phyloP scores from a whole-genome alignment of 805 yeast species.

The Metschnikowia baotianmanensis region DNA sequence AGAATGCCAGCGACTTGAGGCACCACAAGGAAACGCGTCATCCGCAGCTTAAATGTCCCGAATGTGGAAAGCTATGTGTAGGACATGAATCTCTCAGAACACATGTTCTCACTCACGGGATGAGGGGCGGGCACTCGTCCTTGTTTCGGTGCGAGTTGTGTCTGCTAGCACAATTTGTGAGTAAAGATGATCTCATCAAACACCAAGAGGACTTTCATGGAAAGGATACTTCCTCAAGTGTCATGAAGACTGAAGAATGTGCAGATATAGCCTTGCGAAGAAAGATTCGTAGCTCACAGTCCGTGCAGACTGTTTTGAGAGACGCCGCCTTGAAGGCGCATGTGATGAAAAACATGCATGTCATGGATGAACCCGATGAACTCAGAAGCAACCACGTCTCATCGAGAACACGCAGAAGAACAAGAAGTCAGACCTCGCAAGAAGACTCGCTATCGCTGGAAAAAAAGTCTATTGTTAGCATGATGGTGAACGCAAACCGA shows the following conservation, averaged over 20 bases:
- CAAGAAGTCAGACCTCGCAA: not conserved
- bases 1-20: conserved; percentile 72
- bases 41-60: conserved; percentile 60
- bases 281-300: too few relatives aligned
- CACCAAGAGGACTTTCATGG: conserved; percentile 55
- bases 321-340: too few relatives aligned
- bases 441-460: not conserved
- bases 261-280: too few relatives aligned
- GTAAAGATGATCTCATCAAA: conserved; percentile 51
- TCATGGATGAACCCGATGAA: conserved; percentile 12
- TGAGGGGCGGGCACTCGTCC: not conserved
- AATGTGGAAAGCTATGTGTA: conserved; percentile 71
- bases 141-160: conserved; percentile 33
- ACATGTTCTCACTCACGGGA: conserved; percentile 66
- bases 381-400: not conserved
- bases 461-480: conserved; percentile 6
- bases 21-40: conserved; percentile 70
- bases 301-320: too few relatives aligned
- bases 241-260: too few relatives aligned
- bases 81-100: conserved; percentile 67
- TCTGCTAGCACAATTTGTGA: conserved; percentile 40
- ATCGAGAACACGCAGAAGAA: not conserved
- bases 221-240: too few relatives aligned
- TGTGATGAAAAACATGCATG: not conserved
- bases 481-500: conserved; percentile 10